Evolutionary conservation across 225 moss, liverwort and hornwort species (phyloP).

Genomic region (Marchantia polymorpha): DNA sequence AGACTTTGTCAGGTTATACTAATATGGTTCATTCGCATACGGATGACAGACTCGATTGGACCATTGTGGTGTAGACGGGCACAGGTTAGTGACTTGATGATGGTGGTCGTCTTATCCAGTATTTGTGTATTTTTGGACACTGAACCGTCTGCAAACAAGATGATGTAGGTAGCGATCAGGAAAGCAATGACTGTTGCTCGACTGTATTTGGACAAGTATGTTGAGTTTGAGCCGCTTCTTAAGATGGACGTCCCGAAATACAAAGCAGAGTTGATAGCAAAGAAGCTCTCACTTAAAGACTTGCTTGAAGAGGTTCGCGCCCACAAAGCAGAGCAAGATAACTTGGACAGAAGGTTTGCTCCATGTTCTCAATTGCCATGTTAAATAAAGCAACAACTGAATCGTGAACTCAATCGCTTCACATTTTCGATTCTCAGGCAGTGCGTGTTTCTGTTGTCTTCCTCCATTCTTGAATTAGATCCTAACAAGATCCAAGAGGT

Average conservation of each 20-base stretch:
- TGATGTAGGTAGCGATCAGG: slow-evolving; percentile 62
- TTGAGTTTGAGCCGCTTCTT: slow-evolving; percentile 63
- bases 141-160: neutral
- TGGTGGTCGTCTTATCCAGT: no score
- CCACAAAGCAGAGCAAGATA: slow-evolving; percentile 69
- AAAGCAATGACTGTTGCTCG: slow-evolving; percentile 57
- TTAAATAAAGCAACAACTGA: neutral
- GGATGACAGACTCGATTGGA: neutral
- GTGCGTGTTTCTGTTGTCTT: neutral
- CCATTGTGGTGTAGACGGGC: neutral
- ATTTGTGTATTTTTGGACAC: no score
- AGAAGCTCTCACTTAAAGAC: slow-evolving; percentile 58
- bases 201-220: slow-evolving; percentile 55
- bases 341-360: slow-evolving; percentile 60
- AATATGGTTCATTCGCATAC: neutral
- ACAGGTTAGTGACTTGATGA: no score
- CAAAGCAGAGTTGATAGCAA: slow-evolving; percentile 43
- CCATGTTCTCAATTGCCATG: neutral
- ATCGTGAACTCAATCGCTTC: neutral
- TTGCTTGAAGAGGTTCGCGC: slow-evolving; percentile 59
- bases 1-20: neutral
- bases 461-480: neutral
- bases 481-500: neutral
- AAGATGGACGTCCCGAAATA: slow-evolving; percentile 54
- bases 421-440: neutral